Percentiles rank a stretch among this genome's conserved stretches.
These are phyloP conservation scores for Grifola frondosa DNA, from an alignment of 1,284 basidiomycete genomes.

Conservation along the genomic window DNA sequence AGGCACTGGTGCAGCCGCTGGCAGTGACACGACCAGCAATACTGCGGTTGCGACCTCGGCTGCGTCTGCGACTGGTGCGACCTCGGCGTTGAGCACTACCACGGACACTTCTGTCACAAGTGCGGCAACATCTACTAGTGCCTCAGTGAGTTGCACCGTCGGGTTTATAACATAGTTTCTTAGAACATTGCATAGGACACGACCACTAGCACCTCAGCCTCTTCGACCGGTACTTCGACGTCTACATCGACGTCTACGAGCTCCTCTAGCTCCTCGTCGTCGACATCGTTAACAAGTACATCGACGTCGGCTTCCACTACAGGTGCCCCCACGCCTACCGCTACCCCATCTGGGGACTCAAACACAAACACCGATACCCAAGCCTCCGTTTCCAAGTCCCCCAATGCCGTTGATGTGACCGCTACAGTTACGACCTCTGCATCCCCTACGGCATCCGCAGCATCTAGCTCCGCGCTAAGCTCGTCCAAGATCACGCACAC, in stretches of 20 bases:
- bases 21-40: neutral
- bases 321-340: constrained; percentile 17
- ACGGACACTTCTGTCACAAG: no score
- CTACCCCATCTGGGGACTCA: constrained; percentile 8
- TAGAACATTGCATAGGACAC: neutral
- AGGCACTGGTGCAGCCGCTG: constrained; percentile 9
- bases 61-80: neutral
- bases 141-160: neutral
- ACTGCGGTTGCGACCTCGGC: neutral
- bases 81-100: no score
- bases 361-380: constrained; percentile 20
- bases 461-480: constrained; percentile 13
- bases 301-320: constrained; percentile 19
- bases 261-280: constrained; percentile 19
- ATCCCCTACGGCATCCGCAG: constrained; percentile 12
- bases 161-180: neutral
- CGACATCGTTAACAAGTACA: constrained; percentile 26
- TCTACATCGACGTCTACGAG: constrained; percentile 3
- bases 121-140: no score
- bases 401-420: constrained; percentile 17
- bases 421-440: constrained; percentile 13
- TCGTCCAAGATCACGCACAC: constrained; percentile 42
- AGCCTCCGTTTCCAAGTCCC: constrained; percentile 4
- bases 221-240: constrained; percentile 1
- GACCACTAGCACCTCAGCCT: constrained; percentile 1